Percentiles rank a stretch among this genome's conserved stretches.
Evolutionary conservation across 352 stramenopile species (phyloP).

Genomic region (Aphanomyces euteiches): DNA sequence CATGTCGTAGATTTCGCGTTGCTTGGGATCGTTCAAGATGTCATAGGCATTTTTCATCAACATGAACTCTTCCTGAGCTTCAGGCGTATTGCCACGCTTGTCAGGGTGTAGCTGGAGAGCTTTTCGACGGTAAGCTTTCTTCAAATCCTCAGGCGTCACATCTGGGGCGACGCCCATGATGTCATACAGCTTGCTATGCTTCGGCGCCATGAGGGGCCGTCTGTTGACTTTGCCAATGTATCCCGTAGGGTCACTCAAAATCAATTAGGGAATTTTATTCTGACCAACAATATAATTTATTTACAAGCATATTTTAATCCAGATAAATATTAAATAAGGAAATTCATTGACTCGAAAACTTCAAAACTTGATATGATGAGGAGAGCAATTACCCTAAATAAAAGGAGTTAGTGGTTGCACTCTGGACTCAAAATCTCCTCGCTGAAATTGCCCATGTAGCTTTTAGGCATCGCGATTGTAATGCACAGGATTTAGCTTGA

Average conservation of each 20-base stretch:
- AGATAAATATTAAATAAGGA: conserved; percentile 2
- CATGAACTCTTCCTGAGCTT: conserved; percentile 88
- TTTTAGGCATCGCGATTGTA: no score
- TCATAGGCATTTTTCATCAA: conserved; percentile 92
- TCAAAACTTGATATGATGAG: no score
- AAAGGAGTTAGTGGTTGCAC: no score
- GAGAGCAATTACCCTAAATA: no score
- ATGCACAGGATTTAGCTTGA: no score
- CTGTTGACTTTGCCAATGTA: background rate
- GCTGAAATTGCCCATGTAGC: no score
- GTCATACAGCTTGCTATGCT: conserved; percentile 47
- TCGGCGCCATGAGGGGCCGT: conserved; percentile 7
- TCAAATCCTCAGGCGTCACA: conserved; percentile 80
- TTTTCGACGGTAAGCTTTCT: conserved; percentile 89
- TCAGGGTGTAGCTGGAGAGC: conserved; percentile 91
- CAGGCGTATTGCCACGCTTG: conserved; percentile 76
- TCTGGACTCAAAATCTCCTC: no score
- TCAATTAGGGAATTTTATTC: background rate
- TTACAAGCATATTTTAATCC: background rate
- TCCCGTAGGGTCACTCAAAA: background rate
- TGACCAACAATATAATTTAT: background rate
- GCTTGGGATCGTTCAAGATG: conserved; percentile 84
- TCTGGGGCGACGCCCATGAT: conserved; percentile 71
- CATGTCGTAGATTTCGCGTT: conserved; percentile 79
- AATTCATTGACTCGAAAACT: background rate